Base-by-base conservation (phyloP, 2,329 filamentous ascomycete species). In the Blastomyces emzantsi region DNA sequence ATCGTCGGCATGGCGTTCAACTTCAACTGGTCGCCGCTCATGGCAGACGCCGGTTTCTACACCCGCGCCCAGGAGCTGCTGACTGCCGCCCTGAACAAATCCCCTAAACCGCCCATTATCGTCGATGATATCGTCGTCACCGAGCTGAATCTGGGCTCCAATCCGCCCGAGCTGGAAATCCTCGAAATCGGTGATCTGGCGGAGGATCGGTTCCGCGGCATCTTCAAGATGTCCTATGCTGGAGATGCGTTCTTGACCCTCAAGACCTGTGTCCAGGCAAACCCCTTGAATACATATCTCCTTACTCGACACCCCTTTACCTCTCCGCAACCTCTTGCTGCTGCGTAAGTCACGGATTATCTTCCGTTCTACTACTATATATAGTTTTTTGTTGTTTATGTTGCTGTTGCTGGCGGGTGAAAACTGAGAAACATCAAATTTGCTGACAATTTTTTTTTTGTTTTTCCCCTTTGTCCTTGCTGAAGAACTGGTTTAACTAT, bases 21-120 rank as follows among this genome's bases (percentile, higher is more conserved):
- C 83, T 99, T 99, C 90, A 97, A 97, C 90, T 99, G 94, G 94
- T 96, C 92, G 85, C 94, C 94, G 74, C 84, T 99, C 69, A 94
- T 95, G 80, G 93, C 93, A 74, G 94, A 97, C 80, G 93, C 90
- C 73, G 85, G 87, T 70, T 94, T 94, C 78, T 93, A 93, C 79
- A 86, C 89, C 75, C 89, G 92, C 70, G 93, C 94, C 61, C 90
- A 92, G 76, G 92, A 97, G 75, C 89, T 97, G 76, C 84, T 99
- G 71, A 99, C 94, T 33, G 88, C 90, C 64, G 94, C 94, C 45
- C 83, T 99, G 72, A 99, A 99, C 83, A 97, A 97, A 79, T 94
- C 90, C 62, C 92, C 93, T 49, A 97, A 97, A 74, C 94, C 94
- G 64, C 94, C 94, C 65, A 97, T 97, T 74, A 99, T 99, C 75